Evolutionary conservation across 345 rosid species (phyloP).

Genomic region (Tarenaya hassleriana): DNA sequence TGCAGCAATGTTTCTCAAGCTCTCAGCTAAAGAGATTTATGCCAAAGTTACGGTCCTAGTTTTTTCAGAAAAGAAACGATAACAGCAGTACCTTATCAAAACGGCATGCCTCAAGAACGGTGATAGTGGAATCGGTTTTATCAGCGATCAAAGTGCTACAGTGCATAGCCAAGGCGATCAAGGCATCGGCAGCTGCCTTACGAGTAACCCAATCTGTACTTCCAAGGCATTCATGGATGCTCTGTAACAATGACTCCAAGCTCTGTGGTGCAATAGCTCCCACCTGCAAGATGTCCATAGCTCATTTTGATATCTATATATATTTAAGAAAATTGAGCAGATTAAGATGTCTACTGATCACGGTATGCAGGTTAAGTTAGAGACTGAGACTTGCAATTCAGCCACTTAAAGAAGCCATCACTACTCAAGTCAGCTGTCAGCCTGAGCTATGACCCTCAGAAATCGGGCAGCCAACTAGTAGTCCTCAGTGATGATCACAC

Average conservation of each 20-base stretch:
- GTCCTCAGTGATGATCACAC: conserved; percentile 3
- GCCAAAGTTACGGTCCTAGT: neutral
- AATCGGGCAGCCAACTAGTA: too few species aligned
- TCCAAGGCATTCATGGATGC: conserved; percentile 76
- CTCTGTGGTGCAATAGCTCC: conserved; percentile 87
- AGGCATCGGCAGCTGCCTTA: conserved; percentile 85
- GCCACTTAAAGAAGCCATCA: too few species aligned
- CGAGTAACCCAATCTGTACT: conserved; percentile 93
- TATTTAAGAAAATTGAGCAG: too few species aligned
- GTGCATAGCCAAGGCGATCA: conserved; percentile 68
- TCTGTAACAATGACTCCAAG: conserved; percentile 64
- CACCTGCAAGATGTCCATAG: conserved; percentile 40
- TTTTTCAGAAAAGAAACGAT: neutral
- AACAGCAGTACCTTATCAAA: conserved; percentile 71
- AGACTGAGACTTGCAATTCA: too few species aligned
- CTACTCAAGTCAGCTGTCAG: too few species aligned
- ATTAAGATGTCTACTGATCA: too few species aligned
- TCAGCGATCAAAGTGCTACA: conserved; percentile 67
- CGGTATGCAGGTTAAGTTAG: too few species aligned
- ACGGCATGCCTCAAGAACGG: conserved; percentile 73
- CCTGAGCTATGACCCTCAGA: too few species aligned
- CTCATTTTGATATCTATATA: neutral
- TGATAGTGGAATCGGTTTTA: conserved; percentile 54
- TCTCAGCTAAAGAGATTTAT: too few species aligned
- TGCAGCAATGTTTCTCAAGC: too few species aligned